Evolutionary conservation across 148 eudicot species (phyloP), one percentile per base, ranked within the genome.

Genomic region (Rhododendron williamsianum): DNA sequence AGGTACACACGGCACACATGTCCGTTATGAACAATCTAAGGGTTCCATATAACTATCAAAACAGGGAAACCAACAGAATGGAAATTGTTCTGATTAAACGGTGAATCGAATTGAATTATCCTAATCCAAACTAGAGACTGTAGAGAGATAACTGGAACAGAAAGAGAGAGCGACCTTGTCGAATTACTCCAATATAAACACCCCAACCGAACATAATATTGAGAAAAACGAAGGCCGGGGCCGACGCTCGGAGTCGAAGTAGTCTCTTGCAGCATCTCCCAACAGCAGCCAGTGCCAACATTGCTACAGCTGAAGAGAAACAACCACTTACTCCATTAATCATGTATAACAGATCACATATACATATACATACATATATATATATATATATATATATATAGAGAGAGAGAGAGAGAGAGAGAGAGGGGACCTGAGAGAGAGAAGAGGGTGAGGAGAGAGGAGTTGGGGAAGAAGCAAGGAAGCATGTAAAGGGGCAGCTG

Each of bases 201-300:
- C 60, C 89, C 95, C 95, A 94, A 72, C 91, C 12, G 77, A 90
- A 94, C 4, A 94, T 36, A 11, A 93, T 52, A 82, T 84, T 93
- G 25, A 90, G 88, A 80, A 94, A 88, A 83, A 94, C 97, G 65
- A 94, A 91, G 48, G 94, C 94, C 8, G 98, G 94, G 84, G 98
- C 92, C 7, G 95, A 95, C 83, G 90, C 97, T 6, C 89, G 94
- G 81, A 94, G 83, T 30, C 92, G 86, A 0, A 90, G 69, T 51
- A 91, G 21, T 80, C 89, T 87, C 86, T 89, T 90, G 84, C 83
- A 88, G 35, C 52, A 83, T 84, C 89, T 91, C 81, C 90, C 85
- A 43, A 90, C 16, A 18, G 87, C 91, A 36, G 89, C 83, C 63
- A 87, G 82, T 46, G 90, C 67, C 65, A 91, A 45, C 69, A 89